Conservation (phyloP, 441 rosid species). For the Eutrema salsugineum region DNA sequence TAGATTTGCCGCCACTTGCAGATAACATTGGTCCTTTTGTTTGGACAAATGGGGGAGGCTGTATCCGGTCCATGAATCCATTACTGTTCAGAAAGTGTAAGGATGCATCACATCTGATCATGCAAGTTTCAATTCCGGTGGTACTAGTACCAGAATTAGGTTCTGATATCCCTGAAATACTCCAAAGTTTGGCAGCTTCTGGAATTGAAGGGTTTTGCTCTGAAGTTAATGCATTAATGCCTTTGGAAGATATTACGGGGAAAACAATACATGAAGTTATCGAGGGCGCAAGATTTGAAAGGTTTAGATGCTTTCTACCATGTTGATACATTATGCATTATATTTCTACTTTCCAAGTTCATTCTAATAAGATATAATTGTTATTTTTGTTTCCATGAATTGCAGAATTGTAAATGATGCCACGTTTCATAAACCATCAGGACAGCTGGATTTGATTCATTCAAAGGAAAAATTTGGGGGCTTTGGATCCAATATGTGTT, state of each 20-base stretch:
- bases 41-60: constrained; percentile 47
- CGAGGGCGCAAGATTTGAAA: constrained; percentile 27
- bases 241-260: constrained; percentile 64
- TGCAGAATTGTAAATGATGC: constrained; percentile 10
- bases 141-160: constrained; percentile 61
- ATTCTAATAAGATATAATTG: neutral
- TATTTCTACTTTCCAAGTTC: neutral
- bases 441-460: constrained; percentile 16
- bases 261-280: constrained; percentile 53
- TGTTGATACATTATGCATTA: constrained; percentile 10
- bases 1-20: constrained; percentile 44
- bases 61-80: constrained; percentile 56
- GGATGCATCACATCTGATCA: constrained; percentile 45
- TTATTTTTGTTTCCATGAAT: neutral
- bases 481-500: constrained; percentile 15
- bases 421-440: constrained; percentile 22
- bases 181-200: constrained; percentile 52
- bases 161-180: constrained; percentile 47
- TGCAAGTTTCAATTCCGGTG: constrained; percentile 59
- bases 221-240: constrained; percentile 49
- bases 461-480: constrained; percentile 27
- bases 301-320: constrained; percentile 36
- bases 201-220: constrained; percentile 46
- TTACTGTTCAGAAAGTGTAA: constrained; percentile 41
- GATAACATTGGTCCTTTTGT: constrained; percentile 47